Base-by-base conservation (phyloP, 352 stramenopile genomes). In the Pythium folliculosum region DNA sequence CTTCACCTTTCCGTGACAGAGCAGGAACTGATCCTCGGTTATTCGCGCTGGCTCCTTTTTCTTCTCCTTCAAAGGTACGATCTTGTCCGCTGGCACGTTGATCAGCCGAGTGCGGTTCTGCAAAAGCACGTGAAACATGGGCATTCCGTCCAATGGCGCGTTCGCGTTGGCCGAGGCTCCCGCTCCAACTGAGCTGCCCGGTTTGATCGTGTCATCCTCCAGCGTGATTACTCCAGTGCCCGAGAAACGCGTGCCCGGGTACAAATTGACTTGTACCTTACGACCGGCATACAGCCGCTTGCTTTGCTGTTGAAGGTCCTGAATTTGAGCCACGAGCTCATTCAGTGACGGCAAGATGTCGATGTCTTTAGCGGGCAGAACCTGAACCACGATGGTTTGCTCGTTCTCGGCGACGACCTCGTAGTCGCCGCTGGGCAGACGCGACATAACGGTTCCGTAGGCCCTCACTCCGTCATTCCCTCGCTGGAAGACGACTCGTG, bases 211-310 rank as follows among this genome's bases (percentile, higher is more conserved):
- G 43, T 79, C 72, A 10, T 73, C 51, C 52, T 84, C 84, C 25
- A 88, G 38, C 12, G 82, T 91, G 61, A 93, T 84, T 1, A 90
- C 65, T 0, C 82, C 85, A 17, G 66, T 75, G 6, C 82, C 82
- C 0, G 73, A 88, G 62, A 93, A 91, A 6, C 78, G 79, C n/a
- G 73, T 91, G 8, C 82, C 83, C 0, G 81, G 81, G 63, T 93
- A 90, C 54, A 93, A 40, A 49, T 82, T 89, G 54, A 91, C 81
- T 48, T 91, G 77, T 25, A 93, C 81, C 49, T 87, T 89, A 38
- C 84, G 77, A 4, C 85, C 85, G 5, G 77, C 83, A 67, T 88
- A 93, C 4, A 91, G 65, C 21, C 73, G 57, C 49, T 76, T 86
- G 47, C 70, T 70, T 21, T 67, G 66, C 21, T 73, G 63, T 21